These are phyloP conservation scores for Atalantia buxifolia DNA, from an alignment of 345 rosid species.

Conservation along the genomic window DNA sequence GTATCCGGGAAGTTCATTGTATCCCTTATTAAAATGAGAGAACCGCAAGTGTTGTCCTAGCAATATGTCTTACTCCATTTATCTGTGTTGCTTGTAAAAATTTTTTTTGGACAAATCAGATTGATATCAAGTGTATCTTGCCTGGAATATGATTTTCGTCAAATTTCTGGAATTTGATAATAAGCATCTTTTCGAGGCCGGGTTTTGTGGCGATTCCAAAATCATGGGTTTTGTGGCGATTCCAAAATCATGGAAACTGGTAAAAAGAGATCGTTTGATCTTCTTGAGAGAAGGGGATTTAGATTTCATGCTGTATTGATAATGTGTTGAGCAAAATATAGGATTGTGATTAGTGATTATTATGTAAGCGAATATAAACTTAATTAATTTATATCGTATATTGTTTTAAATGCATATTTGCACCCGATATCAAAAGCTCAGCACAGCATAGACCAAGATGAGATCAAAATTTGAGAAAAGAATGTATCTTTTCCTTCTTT, in stretches of 20 bases:
- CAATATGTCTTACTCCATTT: background rate
- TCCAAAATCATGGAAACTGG: background rate
- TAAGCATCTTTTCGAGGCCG: background rate
- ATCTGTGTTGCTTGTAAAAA: background rate
- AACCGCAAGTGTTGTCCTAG: too few relatives aligned
- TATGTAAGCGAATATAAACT: too few relatives aligned
- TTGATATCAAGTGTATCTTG: background rate
- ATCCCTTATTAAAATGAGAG: background rate
- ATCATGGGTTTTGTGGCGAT: background rate
- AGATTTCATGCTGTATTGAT: background rate
- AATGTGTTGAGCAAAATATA: background rate
- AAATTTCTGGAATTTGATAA: background rate
- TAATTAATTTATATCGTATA: too few relatives aligned
- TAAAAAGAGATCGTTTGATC: background rate
- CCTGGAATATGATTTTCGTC: background rate
- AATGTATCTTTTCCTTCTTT: too few relatives aligned
- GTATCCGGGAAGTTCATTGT: background rate
- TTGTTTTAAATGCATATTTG: background rate
- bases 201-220: background rate
- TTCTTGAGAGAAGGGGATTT: background rate
- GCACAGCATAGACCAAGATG: background rate
- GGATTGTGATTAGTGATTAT: background rate
- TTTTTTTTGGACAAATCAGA: background rate
- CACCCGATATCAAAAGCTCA: background rate
- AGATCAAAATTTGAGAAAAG: too few relatives aligned